Evolutionary conservation across 345 rosid species (phyloP).

Genomic region (Salix udensis): DNA sequence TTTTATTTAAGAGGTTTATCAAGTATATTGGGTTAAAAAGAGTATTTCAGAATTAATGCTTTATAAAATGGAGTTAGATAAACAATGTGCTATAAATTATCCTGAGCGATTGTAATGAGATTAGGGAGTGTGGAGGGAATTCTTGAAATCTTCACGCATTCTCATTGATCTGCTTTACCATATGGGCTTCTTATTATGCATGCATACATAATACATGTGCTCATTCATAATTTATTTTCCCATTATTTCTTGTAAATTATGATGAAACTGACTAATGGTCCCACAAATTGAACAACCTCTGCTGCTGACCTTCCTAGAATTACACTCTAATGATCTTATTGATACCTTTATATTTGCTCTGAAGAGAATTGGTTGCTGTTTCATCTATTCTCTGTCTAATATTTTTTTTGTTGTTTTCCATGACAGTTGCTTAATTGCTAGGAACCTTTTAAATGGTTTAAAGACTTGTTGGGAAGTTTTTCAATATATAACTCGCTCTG

Average conservation of each 20-base stretch:
- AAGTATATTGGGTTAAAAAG: background rate
- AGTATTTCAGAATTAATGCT: background rate
- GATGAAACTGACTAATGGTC: background rate
- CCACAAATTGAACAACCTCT: background rate
- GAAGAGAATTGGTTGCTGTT: background rate
- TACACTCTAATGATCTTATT: background rate
- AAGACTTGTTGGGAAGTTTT: conserved; percentile 90
- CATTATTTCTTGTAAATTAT: background rate
- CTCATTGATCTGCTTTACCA: background rate
- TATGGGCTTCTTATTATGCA: background rate
- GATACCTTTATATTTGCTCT: background rate
- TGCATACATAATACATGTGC: background rate
- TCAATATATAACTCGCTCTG: conserved; percentile 72
- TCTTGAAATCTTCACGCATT: no score
- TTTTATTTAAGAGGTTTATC: background rate
- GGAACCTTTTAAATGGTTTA: conserved; percentile 86
- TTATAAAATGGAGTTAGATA: background rate
- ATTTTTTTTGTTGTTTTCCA: conserved; percentile 16
- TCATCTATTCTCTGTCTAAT: conserved; percentile 15
- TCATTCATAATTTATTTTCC: background rate
- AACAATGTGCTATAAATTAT: background rate
- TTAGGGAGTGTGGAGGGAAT: no score
- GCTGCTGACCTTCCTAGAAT: background rate
- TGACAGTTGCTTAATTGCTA: conserved; percentile 83
- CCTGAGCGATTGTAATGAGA: background rate